These are phyloP conservation scores for Malus hybrid DNA, from an alignment of 331 rosid species.

Conservation along the genomic window DNA sequence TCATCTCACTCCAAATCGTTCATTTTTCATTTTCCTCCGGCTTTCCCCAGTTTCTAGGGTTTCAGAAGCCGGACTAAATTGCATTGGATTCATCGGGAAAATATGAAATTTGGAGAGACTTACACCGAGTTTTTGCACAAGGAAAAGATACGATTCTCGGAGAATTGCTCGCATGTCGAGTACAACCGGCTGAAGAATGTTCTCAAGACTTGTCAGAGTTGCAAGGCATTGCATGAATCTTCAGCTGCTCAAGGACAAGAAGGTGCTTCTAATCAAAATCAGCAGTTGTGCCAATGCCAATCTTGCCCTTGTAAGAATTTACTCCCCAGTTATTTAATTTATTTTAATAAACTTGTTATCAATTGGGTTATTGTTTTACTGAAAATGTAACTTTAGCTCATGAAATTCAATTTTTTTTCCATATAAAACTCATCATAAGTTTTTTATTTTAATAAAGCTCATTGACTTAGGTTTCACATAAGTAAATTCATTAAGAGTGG, in stretches of 20 bases:
- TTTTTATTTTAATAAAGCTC: too few relatives aligned
- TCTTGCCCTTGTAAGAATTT: slow-evolving; percentile 51
- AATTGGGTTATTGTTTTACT: too few relatives aligned
- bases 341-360: not conserved
- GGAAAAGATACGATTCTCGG: slow-evolving; percentile 49
- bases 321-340: not conserved
- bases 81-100: not conserved
- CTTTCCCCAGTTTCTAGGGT: slow-evolving; percentile 1
- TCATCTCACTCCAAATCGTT: not conserved
- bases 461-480: too few relatives aligned
- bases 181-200: slow-evolving; percentile 68
- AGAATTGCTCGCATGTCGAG: slow-evolving; percentile 62
- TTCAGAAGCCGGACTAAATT: not conserved
- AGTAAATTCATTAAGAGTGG: too few relatives aligned
- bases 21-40: not conserved
- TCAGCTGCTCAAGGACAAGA: slow-evolving; percentile 11
- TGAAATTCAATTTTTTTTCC: too few relatives aligned
- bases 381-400: not conserved
- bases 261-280: not conserved
- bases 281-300: slow-evolving; percentile 49
- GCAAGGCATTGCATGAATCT: slow-evolving; percentile 18
- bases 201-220: slow-evolving; percentile 54
- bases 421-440: too few relatives aligned
- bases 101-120: slow-evolving; percentile 70
- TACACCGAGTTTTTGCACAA: slow-evolving; percentile 59